Evolutionary conservation across 2,329 filamentous ascomycete species (phyloP), one percentile per base, ranked within the genome.

Genomic region (Gyromitra esculenta): DNA sequence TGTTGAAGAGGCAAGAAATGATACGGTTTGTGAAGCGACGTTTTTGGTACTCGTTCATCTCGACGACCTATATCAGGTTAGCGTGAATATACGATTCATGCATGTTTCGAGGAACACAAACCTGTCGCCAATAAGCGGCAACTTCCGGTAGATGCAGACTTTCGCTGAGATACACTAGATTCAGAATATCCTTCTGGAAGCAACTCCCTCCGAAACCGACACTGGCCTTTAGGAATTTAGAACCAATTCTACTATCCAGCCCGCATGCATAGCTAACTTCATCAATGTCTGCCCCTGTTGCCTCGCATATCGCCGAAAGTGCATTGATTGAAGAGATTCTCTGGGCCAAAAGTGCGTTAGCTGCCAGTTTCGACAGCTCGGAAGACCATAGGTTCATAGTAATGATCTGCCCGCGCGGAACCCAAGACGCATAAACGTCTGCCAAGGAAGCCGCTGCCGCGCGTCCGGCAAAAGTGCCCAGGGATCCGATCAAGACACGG

Each of bases 291-390:
- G 92, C 92, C 15, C 91, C 91, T 0, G 90, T 91, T 77, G 87
- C 87, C 83, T 94, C 92, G 82, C 92, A 95, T 39, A 95, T 89
- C 2, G 91, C 91, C n/a, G 90, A 91, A 75, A 95, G 88, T 11
- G 91, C 90, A 84, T 94, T 95, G 84, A 95, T 93, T 83, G 90
- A 92, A 82, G 89, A 91, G 81, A 95, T 92, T 65, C 92, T 88
- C 84, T 95, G 92, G 0, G 92, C 92, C 7, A 95, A 86, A 87
- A 95, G 90, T 1, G 91, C 91, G 83, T 95, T 95, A 73, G 92
- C 91, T 0, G 91, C 91, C 0, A 95, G 87, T 84, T 95, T 95
- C 70, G 91, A 87, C 25, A 95, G 86, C 83, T 95, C 92, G 0
- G 91, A 92, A 0, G 91, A 93, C 88, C 90, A 94, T 0, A 91